Evolutionary conservation across 257 asterid species (phyloP).

Genomic region (Nemophila menziesii): DNA sequence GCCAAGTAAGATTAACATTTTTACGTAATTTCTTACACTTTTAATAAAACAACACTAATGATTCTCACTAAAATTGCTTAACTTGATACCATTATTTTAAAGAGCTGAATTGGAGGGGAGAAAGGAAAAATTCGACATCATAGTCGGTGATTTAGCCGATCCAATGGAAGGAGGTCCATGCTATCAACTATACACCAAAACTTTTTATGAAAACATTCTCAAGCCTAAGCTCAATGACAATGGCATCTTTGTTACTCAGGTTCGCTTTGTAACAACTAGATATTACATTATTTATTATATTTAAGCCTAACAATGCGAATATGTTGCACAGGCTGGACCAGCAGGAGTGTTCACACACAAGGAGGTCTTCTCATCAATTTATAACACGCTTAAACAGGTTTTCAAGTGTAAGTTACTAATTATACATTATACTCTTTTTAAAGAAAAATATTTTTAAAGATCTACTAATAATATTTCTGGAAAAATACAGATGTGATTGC

Average conservation of each 20-base stretch:
- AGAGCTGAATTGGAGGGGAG: conserved; percentile 76
- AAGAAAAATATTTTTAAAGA: not conserved
- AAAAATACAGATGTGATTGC: conserved; percentile 73
- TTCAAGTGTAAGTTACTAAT: conserved; percentile 58
- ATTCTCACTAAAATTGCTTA: not conserved
- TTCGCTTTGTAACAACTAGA: conserved; percentile 6
- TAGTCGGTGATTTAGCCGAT: conserved; percentile 93
- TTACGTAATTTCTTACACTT: not conserved
- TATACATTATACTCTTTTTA: not conserved
- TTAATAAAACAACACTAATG: not conserved
- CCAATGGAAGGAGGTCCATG: conserved; percentile 99
- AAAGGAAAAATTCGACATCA: conserved; percentile 62
- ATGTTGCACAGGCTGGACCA: conserved; percentile 65
- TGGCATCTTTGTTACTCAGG: conserved; percentile 95
- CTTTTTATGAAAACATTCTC: conserved; percentile 63
- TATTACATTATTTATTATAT: too few species aligned
- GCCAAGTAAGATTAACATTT: conserved; percentile 53
- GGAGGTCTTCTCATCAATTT: conserved; percentile 88
- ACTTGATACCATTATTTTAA: not conserved
- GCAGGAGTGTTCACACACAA: conserved; percentile 88
- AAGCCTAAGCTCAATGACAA: conserved; percentile 67
- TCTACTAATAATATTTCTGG: too few species aligned
- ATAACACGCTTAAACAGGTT: conserved; percentile 80
- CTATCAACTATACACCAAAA: conserved; percentile 76
- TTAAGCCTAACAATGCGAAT: not conserved